Evolutionary conservation across 495 filamentous ascomycete genomes (phyloP).

Genomic region (Aspergillus coremiiformis): DNA sequence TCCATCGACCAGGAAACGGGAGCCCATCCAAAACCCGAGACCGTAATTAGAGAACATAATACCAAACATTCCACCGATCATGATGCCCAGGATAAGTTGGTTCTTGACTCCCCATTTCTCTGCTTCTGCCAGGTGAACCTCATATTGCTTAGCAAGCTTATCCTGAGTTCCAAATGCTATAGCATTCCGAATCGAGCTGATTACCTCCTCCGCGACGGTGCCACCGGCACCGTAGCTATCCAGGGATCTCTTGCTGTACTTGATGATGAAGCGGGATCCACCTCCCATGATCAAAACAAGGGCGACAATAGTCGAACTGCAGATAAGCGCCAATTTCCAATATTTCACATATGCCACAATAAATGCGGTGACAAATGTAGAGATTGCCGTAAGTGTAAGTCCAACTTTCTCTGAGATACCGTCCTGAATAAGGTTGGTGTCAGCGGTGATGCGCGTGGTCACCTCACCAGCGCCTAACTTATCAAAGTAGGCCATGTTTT

Average conservation of each 20-base stretch:
- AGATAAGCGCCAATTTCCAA: slow-evolving; percentile 78
- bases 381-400: slow-evolving; percentile 62
- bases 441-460: slow-evolving; percentile 84
- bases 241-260: slow-evolving; percentile 68
- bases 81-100: slow-evolving; percentile 59
- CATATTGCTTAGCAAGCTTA: slow-evolving; percentile 78
- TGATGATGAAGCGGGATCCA: slow-evolving; percentile 66
- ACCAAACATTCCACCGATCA: slow-evolving; percentile 77
- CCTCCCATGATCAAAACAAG: slow-evolving; percentile 67
- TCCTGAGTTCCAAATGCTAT: slow-evolving; percentile 89
- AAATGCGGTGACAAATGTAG: slow-evolving; percentile 83
- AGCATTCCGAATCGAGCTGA: slow-evolving; percentile 90
- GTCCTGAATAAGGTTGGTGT: slow-evolving; percentile 83
- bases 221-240: slow-evolving; percentile 76
- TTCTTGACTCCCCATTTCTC: slow-evolving; percentile 71
- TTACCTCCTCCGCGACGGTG: slow-evolving; percentile 87
- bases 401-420: slow-evolving; percentile 83
- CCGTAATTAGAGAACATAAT: slow-evolving; percentile 85
- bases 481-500: slow-evolving; percentile 92
- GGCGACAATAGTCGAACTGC: slow-evolving; percentile 67
- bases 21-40: slow-evolving; percentile 93
- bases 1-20: slow-evolving; percentile 62
- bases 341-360: slow-evolving; percentile 80
- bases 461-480: slow-evolving; percentile 88
- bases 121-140: slow-evolving; percentile 61